Conservation (phyloP, 495 filamentous ascomycete genomes). For the Aspergillus ellipticus region DNA sequence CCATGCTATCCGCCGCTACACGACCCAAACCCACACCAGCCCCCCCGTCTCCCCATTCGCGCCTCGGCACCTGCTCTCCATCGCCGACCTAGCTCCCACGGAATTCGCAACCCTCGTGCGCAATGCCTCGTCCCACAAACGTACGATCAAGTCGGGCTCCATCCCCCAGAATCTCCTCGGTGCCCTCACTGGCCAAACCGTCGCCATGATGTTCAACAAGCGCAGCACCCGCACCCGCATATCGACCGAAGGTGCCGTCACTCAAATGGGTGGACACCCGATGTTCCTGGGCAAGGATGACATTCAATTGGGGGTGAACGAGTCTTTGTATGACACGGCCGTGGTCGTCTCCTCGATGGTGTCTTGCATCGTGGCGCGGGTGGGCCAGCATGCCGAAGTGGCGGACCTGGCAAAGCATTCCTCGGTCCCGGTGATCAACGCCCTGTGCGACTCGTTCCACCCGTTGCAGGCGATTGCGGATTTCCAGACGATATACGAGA, state of each 20-base stretch:
- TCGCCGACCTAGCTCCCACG: constrained; percentile 72
- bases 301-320: constrained; percentile 95
- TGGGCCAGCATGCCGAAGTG: constrained; percentile 79
- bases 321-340: constrained; percentile 84
- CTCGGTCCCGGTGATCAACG: constrained; percentile 90
- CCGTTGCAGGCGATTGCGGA: constrained; percentile 92
- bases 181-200: constrained; percentile 66
- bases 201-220: constrained; percentile 96
- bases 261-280: constrained; percentile 80
- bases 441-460: constrained; percentile 82
- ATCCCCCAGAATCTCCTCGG: constrained; percentile 54
- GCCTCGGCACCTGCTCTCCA: constrained; percentile 84
- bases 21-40: constrained; percentile 28
- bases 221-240: constrained; percentile 88
- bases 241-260: constrained; percentile 83
- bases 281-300: constrained; percentile 96
- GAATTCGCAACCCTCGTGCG: constrained; percentile 79
- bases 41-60: constrained; percentile 46
- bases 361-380: constrained; percentile 83
- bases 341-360: constrained; percentile 91
- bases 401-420: constrained; percentile 73
- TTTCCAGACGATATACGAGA: constrained; percentile 84
- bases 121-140: constrained; percentile 74
- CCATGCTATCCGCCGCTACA: constrained; percentile 34
- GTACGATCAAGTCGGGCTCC: constrained; percentile 67